A percentile compares a stretch with the other conserved stretches of the same genome.
Conservation (phyloP, 2,329 filamentous ascomycete species). For the Sporothrix phasma region DNA sequence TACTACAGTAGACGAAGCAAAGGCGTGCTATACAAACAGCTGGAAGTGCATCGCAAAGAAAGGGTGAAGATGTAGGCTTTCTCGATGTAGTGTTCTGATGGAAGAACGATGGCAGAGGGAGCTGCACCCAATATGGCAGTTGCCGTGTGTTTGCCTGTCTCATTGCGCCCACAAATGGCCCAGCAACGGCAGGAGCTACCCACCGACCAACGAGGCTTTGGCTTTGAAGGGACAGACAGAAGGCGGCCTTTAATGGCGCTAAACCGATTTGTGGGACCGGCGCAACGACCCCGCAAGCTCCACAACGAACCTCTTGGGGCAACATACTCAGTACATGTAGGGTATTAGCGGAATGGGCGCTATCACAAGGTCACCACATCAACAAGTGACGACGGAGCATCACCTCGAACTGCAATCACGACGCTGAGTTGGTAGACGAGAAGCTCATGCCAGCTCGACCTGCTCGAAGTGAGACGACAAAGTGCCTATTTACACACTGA, state of each 20-base stretch:
- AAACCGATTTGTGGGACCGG: neutral
- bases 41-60: neutral
- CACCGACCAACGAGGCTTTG: neutral
- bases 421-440: neutral
- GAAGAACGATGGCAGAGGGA: neutral
- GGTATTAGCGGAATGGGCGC: neutral
- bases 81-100: neutral
- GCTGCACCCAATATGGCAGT: neutral
- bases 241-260: neutral
- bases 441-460: too few relatives aligned
- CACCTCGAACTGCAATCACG: neutral
- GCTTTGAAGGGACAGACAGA: neutral
- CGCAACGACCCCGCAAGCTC: neutral
- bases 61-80: neutral
- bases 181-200: slow-evolving; percentile 19
- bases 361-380: neutral
- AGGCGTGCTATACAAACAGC: neutral
- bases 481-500: too few relatives aligned
- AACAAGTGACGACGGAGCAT: neutral
- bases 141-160: slow-evolving; percentile 8
- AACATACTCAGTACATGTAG: neutral
- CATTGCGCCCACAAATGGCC: slow-evolving; percentile 20
- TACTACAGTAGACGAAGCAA: slow-evolving; percentile 2
- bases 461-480: too few relatives aligned
- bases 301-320: neutral